Evolutionary conservation across 306 rosid species (phyloP), one percentile per base, ranked within the genome.

Genomic region (Trifolium repens): DNA sequence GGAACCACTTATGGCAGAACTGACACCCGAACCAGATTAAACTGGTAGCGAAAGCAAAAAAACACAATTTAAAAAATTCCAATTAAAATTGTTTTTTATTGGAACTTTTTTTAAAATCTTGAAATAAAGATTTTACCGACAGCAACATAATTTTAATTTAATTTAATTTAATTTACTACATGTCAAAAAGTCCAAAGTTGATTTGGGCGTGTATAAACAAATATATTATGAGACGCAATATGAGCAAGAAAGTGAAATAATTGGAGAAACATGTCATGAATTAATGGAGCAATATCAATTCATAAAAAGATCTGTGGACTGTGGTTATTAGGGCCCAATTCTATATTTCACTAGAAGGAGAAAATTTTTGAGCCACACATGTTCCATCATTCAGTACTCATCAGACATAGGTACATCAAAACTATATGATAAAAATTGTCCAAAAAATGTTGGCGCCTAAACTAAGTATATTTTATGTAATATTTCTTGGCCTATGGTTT

Each of bases 311-410:
- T 75, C 24, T 70, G 1, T 3, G 34, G 34, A 71, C 24, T 70
- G 1, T 3, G 34, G 34, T 4, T 32, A 24, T 2, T 7, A 6
- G 50, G 88, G 9, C 52, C 84, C 42, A 37, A 37, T 7, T 8
- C 42, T 79, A 53, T 5, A 5, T 44, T 32, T 16, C 0, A 2
- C 5, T 8, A n/a, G 11, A 32, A 4, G 13, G 1, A 60, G 44
- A 19, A 71, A 0, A 79, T 81, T 17, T 47, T 10, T 67, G 5
- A 71, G 61, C 88, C 88, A 67, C 75, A 60, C 9, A 75, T 2
- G 61, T 78, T 78, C 81, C 76, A 74, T 85, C 37, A 27, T 13
- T 11, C 64, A 17, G 7, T 55, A 22, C 1, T 49, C 85, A 69
- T 3, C 12, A n/a, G 15, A 42, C 44, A 64, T 15, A 3, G 67